Base-by-base conservation (phyloP, 257 asterid genomes). In the Gentiana dahurica region DNA sequence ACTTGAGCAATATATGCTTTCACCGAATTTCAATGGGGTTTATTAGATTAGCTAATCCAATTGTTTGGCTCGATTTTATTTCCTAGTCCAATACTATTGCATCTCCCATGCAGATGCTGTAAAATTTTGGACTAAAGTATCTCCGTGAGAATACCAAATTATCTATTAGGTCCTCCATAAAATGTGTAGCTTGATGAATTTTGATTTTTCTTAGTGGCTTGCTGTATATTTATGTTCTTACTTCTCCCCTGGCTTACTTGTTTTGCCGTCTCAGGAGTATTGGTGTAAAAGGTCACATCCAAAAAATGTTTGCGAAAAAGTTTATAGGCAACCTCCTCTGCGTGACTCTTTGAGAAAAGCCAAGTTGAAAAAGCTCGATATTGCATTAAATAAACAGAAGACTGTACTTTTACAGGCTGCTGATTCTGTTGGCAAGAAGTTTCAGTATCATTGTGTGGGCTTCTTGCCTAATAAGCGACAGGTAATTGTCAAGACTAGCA, bases 201-300 rank as follows among this genome's bases (percentile, higher is more conserved):
- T 39, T 11, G n/a, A 39, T 45, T 46, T 13, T 47, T 2, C 54
- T 51, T 11, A 9, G 12, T 5, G 46, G n/a, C 38, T 12, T 39
- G 47, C 48, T 60, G 45, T 51, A 55, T 15, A 47, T 59, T 12
- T 53, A 34, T 44, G 52, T 54, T 53, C 59, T 68, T 45, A 57
- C 66, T 41, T 41, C 8, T 41, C 46, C 24, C 24, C 46, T 41
- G 46, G 46, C 46, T 41, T 41, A 41, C 46, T 2, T 5, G 10
- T 63, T 53, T 34, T 45, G 41, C 55, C 38, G 65, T 67, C 47
- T 37, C 66, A 92, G 98, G 98, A 92, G 73, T 87, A 85, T 70
- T 92, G 98, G 98, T 92, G 96, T 77, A 92, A 87, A 74, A 78
- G 85, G 75, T 75, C 75, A 72, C 97, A 92, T 70, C 98, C 98